Evolutionary conservation across 2,329 filamentous ascomycete species (phyloP), one percentile per base, ranked within the genome.

Genomic region (Epichloe sylvatica): DNA sequence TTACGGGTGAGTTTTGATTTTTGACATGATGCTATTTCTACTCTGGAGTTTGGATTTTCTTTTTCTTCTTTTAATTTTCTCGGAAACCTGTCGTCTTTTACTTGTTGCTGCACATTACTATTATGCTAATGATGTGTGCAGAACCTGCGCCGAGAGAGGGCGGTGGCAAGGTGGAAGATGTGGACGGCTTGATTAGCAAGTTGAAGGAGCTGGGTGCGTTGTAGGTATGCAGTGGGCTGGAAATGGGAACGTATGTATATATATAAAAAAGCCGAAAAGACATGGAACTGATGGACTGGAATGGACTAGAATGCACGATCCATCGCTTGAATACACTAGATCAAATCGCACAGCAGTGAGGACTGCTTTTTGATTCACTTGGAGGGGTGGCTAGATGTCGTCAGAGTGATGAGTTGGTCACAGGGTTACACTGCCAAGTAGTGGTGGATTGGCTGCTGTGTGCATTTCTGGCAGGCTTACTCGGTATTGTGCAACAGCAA

Each of bases 131-230:
- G 9, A 3, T 30, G 5, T 39, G 4, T 17, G 62, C 67, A 82
- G 92, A 98, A 73, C 92, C 92, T 49, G 78, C 88, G 46, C 73
- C 86, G 54, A 78, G 92, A 67, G 81, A 95, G 71, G 92, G 92
- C 39, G 92, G 92, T 60, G 89, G 88, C 58, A 98, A 97, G 80
- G 92, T 98, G 19, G 89, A 95, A 63, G 85, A 96, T 73, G 92
- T 98, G 21, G 89, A 94, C 68, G 89, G 90, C n/a, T 79, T 98
- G 69, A 82, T 98, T 61, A 69, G 77, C 51, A 96, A 92, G 77
- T 74, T 98, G 64, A 97, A 97, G 79, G 91, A 98, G 73, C 73
- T 98, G 56, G 92, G 92, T 58, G 92, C 90, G 55, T 71, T 96
- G 70, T 95, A 78, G 60, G 54, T 9, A 33, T 45, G 34, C 35